Percentiles rank a stretch among this genome's conserved stretches.
Conservation (phyloP, 192 early-diverging fungal species). For the Phycomyces blakesleeanus region DNA sequence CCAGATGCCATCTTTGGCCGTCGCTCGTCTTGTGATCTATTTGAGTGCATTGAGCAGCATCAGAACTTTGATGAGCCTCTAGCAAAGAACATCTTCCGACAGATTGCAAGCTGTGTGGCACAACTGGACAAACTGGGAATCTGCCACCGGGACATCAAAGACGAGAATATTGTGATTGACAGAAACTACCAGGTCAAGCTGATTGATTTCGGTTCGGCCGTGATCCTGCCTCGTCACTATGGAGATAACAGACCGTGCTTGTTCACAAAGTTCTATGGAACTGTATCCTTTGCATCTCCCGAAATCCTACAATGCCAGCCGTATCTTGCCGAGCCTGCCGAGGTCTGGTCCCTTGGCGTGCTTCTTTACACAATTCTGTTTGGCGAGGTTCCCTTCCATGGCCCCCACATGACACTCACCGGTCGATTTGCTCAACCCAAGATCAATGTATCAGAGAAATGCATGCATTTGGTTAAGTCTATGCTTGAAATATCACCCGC, state of each 20-base stretch:
- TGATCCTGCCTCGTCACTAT: conserved; percentile 29
- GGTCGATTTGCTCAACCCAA: conserved; percentile 34
- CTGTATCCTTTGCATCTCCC: conserved; percentile 54
- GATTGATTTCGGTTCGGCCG: conserved; percentile 67
- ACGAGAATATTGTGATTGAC: conserved; percentile 61
- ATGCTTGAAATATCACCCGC: conserved; percentile 54
- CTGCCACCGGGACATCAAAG: conserved; percentile 81
- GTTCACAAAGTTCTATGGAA: conserved; percentile 50
- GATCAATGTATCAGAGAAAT: conserved; percentile 41
- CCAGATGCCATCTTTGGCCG: conserved; percentile 33
- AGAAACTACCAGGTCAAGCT: conserved; percentile 43
- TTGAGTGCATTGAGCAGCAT: conserved; percentile 75
- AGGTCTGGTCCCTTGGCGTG: conserved; percentile 73
- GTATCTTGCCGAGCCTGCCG: conserved; percentile 64
- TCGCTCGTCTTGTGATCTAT: conserved; percentile 62
- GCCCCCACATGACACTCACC: conserved; percentile 40
- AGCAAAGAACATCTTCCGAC: conserved; percentile 63
- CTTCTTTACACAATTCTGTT: conserved; percentile 54
- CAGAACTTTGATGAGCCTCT: conserved; percentile 57
- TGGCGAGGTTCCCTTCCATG: conserved; percentile 60
- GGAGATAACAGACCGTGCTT: conserved; percentile 1
- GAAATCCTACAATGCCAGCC: conserved; percentile 58
- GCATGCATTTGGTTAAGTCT: conserved; percentile 52
- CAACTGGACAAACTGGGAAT: conserved; percentile 61
- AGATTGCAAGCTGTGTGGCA: conserved; percentile 62